phyloP scores from a whole-genome alignment of 140 eudicot species.

The Cichorium intybus region DNA sequence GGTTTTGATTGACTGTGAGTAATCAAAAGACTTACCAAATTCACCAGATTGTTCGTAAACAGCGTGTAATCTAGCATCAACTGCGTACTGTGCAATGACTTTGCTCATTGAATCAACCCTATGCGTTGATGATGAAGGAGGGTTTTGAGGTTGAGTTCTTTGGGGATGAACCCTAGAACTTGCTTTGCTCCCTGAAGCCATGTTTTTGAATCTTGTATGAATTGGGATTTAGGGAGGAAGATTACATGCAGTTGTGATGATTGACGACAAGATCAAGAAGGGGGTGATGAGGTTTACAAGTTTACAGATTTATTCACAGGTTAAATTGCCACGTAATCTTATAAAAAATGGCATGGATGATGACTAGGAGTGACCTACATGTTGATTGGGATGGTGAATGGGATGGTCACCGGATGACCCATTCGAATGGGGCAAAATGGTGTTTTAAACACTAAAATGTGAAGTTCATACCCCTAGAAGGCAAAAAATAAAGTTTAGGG shows the following conservation, averaged over 20 bases:
- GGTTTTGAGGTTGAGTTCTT: no score
- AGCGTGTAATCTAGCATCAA: conserved; percentile 78
- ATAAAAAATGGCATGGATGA: no score
- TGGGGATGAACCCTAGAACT: conserved; percentile 27
- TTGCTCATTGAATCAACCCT: conserved; percentile 50
- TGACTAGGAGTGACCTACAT: no score
- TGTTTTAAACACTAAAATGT: no score
- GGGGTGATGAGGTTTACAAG: background rate
- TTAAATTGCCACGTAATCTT: no score
- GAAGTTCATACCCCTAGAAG: no score
- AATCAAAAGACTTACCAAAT: conserved; percentile 75
- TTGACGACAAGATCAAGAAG: background rate
- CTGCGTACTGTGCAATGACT: conserved; percentile 69
- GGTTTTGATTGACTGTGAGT: conserved; percentile 61
- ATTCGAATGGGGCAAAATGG: no score
- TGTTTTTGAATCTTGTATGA: background rate
- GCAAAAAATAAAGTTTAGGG: no score
- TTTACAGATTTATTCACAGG: no score
- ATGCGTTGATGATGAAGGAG: conserved; percentile 15
- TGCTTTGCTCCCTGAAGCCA: conserved; percentile 41
- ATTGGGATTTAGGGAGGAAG: background rate
- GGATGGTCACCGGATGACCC: no score
- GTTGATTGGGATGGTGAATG: no score
- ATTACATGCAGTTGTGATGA: background rate
- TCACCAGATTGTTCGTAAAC: conserved; percentile 74